phyloP scores from a whole-genome alignment of 106 monocot species.

The Xerophyta viscosa region DNA sequence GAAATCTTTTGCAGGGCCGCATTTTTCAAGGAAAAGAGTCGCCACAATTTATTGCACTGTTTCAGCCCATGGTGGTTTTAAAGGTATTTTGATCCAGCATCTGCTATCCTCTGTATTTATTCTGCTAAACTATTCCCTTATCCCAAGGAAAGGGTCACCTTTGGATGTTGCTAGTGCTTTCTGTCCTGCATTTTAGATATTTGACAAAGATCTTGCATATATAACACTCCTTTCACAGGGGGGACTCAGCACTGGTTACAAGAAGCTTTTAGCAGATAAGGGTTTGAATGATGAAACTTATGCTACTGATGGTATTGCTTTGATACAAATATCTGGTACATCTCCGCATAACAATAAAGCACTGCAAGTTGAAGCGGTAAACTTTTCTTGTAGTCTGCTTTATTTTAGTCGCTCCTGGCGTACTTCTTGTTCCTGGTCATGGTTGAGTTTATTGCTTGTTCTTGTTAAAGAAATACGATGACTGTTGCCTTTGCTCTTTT shows the following conservation, averaged over 20 bases:
- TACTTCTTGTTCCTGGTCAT: too few species aligned
- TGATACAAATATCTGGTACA: slow-evolving; percentile 73
- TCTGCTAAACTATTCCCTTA: too few species aligned
- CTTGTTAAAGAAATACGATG: too few species aligned
- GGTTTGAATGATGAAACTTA: slow-evolving; percentile 78
- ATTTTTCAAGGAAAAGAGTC: slow-evolving; percentile 91
- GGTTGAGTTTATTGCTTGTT: too few species aligned
- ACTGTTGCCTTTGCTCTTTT: too few species aligned
- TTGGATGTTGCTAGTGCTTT: too few species aligned
- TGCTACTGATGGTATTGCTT: slow-evolving; percentile 63
- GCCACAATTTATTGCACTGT: slow-evolving; percentile 89
- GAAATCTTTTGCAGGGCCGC: slow-evolving; percentile 50
- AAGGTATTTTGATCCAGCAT: slow-evolving; percentile 41
- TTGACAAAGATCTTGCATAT: too few species aligned
- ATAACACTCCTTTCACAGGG: slow-evolving; percentile 46
- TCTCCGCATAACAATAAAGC: slow-evolving; percentile 76
- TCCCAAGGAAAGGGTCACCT: too few species aligned
- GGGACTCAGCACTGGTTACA: slow-evolving; percentile 84
- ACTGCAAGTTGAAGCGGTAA: slow-evolving; percentile 94
- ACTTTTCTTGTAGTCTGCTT: slow-evolving; percentile 1
- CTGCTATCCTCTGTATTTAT: too few species aligned
- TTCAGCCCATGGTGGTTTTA: slow-evolving; percentile 90
- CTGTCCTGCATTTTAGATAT: too few species aligned
- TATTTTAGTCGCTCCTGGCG: too few species aligned
- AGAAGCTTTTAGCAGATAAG: slow-evolving; percentile 63